phyloP scores from a whole-genome alignment of 345 rosid species.

The Nephelium lappaceum region DNA sequence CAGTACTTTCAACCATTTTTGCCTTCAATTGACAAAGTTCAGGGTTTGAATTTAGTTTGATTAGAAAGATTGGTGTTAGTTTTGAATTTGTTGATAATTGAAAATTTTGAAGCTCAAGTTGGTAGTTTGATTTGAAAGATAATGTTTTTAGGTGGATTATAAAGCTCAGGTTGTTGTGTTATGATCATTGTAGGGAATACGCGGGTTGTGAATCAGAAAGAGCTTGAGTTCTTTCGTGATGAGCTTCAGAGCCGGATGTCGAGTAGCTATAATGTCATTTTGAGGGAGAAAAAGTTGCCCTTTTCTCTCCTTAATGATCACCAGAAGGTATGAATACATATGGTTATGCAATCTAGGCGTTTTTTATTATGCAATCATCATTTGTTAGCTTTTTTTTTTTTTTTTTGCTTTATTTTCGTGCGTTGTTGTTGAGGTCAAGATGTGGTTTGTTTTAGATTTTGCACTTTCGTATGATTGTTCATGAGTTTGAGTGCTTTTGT shows the following conservation, averaged over 20 bases:
- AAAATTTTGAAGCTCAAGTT: background rate
- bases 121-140: background rate
- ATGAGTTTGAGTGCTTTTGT: background rate
- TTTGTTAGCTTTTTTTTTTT: background rate
- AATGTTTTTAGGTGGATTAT: background rate
- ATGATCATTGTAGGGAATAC: constrained; percentile 57
- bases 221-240: constrained; percentile 76
- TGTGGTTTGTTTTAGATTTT: too few relatives aligned
- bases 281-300: constrained; percentile 80
- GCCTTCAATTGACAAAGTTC: background rate
- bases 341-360: background rate
- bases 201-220: constrained; percentile 73
- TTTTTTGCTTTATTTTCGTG: too few relatives aligned
- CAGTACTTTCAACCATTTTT: background rate
- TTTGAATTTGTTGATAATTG: background rate
- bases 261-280: constrained; percentile 68
- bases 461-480: too few relatives aligned
- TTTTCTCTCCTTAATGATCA: constrained; percentile 79
- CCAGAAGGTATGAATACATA: constrained; percentile 53
- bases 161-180: background rate
- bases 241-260: constrained; percentile 71
- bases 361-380: too few relatives aligned
- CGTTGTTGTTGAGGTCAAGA: too few relatives aligned
- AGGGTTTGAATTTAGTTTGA: too few relatives aligned
- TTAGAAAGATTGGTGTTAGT: too few relatives aligned